Evolutionary conservation across 306 rosid genomes (phyloP).

Genomic region (Sophora flavescens): DNA sequence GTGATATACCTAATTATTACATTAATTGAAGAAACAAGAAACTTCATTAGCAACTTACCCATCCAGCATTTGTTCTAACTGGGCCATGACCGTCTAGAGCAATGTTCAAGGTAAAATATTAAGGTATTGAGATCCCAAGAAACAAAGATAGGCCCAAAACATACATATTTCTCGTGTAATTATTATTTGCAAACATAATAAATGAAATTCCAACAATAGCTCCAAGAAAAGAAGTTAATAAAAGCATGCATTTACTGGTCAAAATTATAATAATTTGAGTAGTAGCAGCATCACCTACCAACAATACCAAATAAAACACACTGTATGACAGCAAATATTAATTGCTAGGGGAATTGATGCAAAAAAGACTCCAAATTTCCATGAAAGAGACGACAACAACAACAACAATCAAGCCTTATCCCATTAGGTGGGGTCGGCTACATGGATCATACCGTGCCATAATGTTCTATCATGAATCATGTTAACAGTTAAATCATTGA

Average conservation of each 20-base stretch:
- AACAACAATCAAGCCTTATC: no score
- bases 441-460: no score
- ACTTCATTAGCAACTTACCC: constrained; percentile 68
- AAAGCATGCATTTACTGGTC: background rate
- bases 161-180: constrained; percentile 86
- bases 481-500: no score
- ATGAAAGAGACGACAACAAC: constrained; percentile 57
- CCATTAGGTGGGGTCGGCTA: no score
- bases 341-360: constrained; percentile 96
- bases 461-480: no score
- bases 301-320: constrained; percentile 87
- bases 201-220: constrained; percentile 91
- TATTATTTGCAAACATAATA: constrained; percentile 63
- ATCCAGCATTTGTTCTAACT: constrained; percentile 74
- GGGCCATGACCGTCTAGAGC: constrained; percentile 85
- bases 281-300: constrained; percentile 62
- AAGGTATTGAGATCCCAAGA: constrained; percentile 89
- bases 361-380: constrained; percentile 93
- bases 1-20: background rate
- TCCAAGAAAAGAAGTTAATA: constrained; percentile 43
- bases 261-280: background rate
- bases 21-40: constrained; percentile 13
- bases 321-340: constrained; percentile 85
- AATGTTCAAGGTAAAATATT: constrained; percentile 74
- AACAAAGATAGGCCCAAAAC: constrained; percentile 82